phyloP scores from a whole-genome alignment of 2,329 filamentous ascomycete genomes.

The Microsporum canis region DNA sequence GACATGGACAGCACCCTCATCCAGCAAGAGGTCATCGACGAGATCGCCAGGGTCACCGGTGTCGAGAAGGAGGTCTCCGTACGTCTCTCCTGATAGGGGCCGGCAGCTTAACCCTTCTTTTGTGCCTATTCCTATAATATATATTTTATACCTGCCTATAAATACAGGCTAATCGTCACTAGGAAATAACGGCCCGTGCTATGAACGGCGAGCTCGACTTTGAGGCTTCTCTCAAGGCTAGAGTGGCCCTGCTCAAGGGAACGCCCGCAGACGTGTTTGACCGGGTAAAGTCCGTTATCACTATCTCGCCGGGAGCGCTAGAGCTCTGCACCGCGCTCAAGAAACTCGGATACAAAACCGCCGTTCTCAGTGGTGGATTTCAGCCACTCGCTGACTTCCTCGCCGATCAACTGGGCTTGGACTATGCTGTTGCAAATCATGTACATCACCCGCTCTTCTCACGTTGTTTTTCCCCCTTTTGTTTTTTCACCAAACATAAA shows the following conservation, averaged over 20 bases:
- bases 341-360: conserved; percentile 70
- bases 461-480: neutral
- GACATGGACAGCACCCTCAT: conserved; percentile 99
- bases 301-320: conserved; percentile 68
- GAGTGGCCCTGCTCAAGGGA: conserved; percentile 70
- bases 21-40: conserved; percentile 93
- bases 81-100: conserved; percentile 8
- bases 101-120: too few relatives aligned
- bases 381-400: conserved; percentile 81
- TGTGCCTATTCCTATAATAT: neutral
- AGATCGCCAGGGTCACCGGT: conserved; percentile 75
- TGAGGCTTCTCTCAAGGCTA: conserved; percentile 65
- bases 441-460: conserved; percentile 30
- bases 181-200: conserved; percentile 75
- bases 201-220: conserved; percentile 98
- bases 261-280: conserved; percentile 70
- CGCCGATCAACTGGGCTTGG: conserved; percentile 65
- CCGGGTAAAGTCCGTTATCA: conserved; percentile 60
- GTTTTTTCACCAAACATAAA: neutral
- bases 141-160: neutral
- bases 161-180: neutral
- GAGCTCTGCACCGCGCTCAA: conserved; percentile 65
- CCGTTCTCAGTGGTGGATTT: conserved; percentile 87
- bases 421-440: conserved; percentile 82
- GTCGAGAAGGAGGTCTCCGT: conserved; percentile 69